Conservation (phyloP, 345 rosid genomes). For the Euphorbia pulcherrima region DNA sequence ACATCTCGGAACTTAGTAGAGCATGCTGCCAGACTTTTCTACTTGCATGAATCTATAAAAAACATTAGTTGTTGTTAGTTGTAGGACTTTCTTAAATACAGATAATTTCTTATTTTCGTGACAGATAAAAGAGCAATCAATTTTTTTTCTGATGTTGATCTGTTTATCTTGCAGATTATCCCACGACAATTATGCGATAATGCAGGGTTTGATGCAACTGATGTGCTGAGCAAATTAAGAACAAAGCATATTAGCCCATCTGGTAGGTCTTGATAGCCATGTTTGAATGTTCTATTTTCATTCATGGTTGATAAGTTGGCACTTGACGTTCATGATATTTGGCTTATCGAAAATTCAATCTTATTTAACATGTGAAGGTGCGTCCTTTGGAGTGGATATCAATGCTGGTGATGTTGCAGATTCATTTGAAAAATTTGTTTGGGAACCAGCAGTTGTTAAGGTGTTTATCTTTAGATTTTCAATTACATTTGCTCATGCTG, state of each 20-base stretch:
- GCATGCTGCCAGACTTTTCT: too few species aligned
- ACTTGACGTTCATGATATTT: neutral
- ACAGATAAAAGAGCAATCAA: neutral
- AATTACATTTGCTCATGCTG: neutral
- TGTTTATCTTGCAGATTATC: constrained; percentile 56
- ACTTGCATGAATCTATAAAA: too few species aligned
- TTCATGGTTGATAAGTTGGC: neutral
- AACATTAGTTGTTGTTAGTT: neutral
- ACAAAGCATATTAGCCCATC: constrained; percentile 91
- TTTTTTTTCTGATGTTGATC: neutral
- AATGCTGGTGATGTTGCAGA: constrained; percentile 93
- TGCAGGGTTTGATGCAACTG: constrained; percentile 99
- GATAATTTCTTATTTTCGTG: neutral
- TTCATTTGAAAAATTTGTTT: constrained; percentile 91
- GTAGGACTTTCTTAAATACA: neutral
- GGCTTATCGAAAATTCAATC: neutral
- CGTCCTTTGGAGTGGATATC: constrained; percentile 89
- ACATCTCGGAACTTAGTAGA: neutral
- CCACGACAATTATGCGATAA: constrained; percentile 96
- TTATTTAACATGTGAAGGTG: constrained; percentile 66
- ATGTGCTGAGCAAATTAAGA: constrained; percentile 90
- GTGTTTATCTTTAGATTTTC: constrained; percentile 22
- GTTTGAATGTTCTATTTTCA: neutral
- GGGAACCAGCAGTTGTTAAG: constrained; percentile 99
- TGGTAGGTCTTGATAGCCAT: constrained; percentile 40